These are phyloP conservation scores for Diversispora epigaea DNA, from an alignment of 192 early-diverging fungal genomes.

Conservation along the genomic window DNA sequence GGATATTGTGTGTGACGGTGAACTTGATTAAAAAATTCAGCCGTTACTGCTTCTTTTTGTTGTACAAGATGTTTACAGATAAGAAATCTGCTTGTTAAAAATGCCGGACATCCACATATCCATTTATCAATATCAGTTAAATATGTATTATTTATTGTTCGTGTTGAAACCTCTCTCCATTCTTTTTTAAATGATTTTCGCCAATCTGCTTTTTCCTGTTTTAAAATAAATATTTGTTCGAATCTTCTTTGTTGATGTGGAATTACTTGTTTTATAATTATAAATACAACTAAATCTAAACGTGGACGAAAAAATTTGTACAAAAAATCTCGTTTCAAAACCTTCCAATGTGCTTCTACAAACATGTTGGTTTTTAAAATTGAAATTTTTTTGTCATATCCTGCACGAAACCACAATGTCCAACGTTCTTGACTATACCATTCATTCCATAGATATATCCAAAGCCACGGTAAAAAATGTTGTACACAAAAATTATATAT, in stretches of 20 bases:
- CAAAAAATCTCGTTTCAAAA: background rate
- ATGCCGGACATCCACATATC: slow-evolving; percentile 17
- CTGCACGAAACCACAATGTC: too few species aligned
- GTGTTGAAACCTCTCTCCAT: slow-evolving; percentile 1
- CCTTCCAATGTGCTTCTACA: too few species aligned
- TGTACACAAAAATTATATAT: too few species aligned
- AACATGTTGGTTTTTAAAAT: too few species aligned
- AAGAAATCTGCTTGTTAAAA: background rate
- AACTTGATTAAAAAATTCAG: background rate
- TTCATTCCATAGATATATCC: too few species aligned
- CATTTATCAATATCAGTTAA: background rate
- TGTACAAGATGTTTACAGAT: slow-evolving; percentile 13
- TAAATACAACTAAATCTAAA: too few species aligned
- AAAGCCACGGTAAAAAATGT: too few species aligned
- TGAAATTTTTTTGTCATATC: too few species aligned
- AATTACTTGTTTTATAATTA: too few species aligned
- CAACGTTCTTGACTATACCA: too few species aligned
- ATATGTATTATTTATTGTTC: background rate
- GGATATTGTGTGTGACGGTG: background rate
- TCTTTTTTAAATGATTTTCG: background rate
- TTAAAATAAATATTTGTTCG: background rate
- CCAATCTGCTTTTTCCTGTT: slow-evolving; percentile 1
- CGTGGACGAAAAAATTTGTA: slow-evolving; percentile 3
- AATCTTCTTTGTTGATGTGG: background rate
- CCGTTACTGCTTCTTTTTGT: background rate